A percentile compares a stretch with the other conserved stretches of the same genome.
Conservation (phyloP, 768 basidiomycete species). For the Auricularia auricula-judae region DNA sequence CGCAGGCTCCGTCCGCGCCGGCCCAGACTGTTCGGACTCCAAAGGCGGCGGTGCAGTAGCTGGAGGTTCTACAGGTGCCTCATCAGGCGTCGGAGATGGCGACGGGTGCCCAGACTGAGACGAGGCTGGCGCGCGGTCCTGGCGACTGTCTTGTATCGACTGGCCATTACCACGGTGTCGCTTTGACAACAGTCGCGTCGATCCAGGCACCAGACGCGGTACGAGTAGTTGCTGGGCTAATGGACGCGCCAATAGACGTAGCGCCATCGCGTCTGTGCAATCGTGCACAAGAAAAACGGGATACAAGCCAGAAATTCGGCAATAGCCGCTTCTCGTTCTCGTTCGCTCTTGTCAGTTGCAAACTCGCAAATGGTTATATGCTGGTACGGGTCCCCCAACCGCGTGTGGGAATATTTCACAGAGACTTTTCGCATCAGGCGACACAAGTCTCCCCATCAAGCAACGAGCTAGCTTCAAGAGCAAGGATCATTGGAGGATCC, state of each 20-base stretch:
- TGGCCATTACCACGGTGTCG: not conserved
- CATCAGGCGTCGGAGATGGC: not conserved
- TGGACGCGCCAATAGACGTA: not conserved
- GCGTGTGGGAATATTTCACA: no score
- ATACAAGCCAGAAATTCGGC: no score
- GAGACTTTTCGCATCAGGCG: no score
- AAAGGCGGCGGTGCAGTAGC: not conserved
- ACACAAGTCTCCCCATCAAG: no score
- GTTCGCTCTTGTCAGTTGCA: no score
- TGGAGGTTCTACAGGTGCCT: not conserved
- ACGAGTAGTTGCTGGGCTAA: not conserved
- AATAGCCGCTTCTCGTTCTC: no score
- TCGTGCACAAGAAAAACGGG: no score
- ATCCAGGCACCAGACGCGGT: not conserved
- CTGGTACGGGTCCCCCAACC: no score
- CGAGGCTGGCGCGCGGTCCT: not conserved
- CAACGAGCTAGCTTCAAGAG: no score
- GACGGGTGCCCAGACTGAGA: not conserved
- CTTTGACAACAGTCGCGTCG: not conserved
- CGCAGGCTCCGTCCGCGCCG: not conserved
- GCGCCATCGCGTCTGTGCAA: not conserved
- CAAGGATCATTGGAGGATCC: no score
- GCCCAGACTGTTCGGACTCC: not conserved
- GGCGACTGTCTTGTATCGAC: not conserved
- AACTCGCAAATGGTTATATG: no score